Base-by-base conservation (phyloP, 78 protist genomes). In the Protostelium mycophagum region DNA sequence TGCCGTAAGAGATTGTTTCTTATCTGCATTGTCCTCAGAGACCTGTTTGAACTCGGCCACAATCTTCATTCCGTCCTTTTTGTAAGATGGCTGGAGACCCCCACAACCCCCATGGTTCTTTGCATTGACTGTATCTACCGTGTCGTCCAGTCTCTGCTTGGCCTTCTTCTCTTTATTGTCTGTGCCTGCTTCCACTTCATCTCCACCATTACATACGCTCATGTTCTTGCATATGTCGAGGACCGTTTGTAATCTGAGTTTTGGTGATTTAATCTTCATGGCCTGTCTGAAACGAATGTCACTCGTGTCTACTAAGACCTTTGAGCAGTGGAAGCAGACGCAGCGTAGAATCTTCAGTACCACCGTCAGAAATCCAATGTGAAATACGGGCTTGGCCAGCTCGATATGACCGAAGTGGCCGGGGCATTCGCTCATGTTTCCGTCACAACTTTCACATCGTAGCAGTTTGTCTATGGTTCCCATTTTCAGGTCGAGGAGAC, bases 401-500 rank as follows among this genome's bases (percentile, higher is more conserved):
- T 93, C 95, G 28, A 99, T 38, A 94, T 98, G 98, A 28, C 99
- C 99, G 36, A 99, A 98, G 91, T 99, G 99, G 10, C 99, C 99
- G 0, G 99, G 99, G 91, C 99, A 99, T 34, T 97, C 98, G 1
- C 88, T 63, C 90, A 34, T 25, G n/a, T 85, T 84, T 31, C 95
- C 91, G 34, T 85, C 5, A 89, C 99, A 99, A 0, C 98, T 98
- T 84, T 73, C 88, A 96, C 99, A 99, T 5, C 29, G 85, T 84
- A 83, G 63, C 1, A 35, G 31, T 29, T 91, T 29, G 35, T 98
- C 99, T 36, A 96, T 88, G 0, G 98, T 85, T 37, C 99, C 99
- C 96, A 99, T 91, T 10, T 97, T 94, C 28, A 92, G 98, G 90
- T 99, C 99, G 34, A 87, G 35, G 73, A 98, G 93, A 63, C 99